phyloP scores from a whole-genome alignment of 1,139 yeast species.

The Arxiozyma telluris region DNA sequence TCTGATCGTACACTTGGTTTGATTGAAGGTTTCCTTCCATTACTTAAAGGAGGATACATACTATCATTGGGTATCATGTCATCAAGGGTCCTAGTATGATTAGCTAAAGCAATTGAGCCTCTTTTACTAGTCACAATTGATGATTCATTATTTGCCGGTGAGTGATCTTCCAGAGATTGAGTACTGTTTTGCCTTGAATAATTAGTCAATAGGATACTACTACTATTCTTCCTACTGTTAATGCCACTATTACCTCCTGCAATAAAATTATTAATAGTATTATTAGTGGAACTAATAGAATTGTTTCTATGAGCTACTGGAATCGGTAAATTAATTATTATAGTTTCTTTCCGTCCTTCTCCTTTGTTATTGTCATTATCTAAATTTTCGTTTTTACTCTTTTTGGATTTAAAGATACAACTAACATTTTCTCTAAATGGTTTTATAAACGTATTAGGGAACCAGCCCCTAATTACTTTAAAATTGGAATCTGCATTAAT shows the following conservation, averaged over 20 bases:
- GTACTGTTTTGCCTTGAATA: conserved; percentile 7
- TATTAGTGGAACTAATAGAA: neutral
- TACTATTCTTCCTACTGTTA: neutral
- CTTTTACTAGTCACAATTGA: neutral
- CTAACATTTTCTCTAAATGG: conserved; percentile 12
- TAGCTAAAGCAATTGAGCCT: conserved; percentile 1
- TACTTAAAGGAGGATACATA: neutral
- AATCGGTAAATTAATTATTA: neutral
- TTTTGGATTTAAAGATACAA: neutral
- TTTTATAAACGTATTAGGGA: conserved; percentile 48
- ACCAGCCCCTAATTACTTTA: conserved; percentile 56
- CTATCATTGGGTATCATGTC: neutral
- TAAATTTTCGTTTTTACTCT: neutral
- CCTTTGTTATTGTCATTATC: neutral
- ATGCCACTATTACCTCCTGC: neutral
- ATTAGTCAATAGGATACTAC: neutral
- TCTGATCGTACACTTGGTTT: neutral
- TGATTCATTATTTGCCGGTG: neutral
- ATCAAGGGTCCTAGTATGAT: neutral
- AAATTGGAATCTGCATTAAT: conserved; percentile 9
- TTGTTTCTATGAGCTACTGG: neutral
- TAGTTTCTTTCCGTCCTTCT: neutral
- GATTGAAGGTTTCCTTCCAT: neutral
- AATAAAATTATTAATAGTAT: neutral
- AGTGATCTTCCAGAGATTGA: neutral